phyloP scores from a whole-genome alignment of 768 basidiomycete species.

The Tulasnella sp. region DNA sequence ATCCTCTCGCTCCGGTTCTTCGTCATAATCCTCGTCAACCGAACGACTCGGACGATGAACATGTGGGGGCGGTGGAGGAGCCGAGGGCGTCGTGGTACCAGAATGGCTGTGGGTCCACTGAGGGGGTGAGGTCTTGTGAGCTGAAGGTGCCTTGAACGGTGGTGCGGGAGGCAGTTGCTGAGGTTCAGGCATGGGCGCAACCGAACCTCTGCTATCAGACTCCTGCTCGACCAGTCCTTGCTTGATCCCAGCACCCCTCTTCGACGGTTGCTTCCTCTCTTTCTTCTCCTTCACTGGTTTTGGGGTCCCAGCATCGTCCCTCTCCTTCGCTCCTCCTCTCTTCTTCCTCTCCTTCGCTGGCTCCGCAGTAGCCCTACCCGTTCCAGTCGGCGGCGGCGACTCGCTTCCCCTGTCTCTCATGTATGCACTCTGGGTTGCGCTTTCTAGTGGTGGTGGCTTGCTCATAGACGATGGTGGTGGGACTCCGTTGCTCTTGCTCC shows the following conservation, averaged over 20 bases:
- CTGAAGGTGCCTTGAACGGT: conserved; percentile 34
- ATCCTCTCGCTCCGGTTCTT: conserved; percentile 44
- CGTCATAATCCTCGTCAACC: conserved; percentile 92
- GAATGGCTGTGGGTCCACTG: conserved; percentile 32
- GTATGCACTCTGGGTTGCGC: neutral
- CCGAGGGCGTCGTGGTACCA: neutral
- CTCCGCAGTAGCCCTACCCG: conserved; percentile 20
- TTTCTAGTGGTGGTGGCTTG: conserved; percentile 21
- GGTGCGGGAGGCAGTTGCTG: neutral
- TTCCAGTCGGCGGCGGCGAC: conserved; percentile 15
- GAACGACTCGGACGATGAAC: conserved; percentile 53
- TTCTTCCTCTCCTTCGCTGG: conserved; percentile 30
- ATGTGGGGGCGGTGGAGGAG: conserved; percentile 60
- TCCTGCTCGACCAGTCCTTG: conserved; percentile 35
- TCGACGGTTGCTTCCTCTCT: conserved; percentile 31
- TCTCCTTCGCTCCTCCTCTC: conserved; percentile 29
- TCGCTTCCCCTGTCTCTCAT: conserved; percentile 13
- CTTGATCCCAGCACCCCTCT: conserved; percentile 28
- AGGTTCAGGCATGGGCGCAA: conserved; percentile 11
- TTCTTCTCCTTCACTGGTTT: conserved; percentile 31
- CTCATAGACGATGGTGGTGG: conserved; percentile 6
- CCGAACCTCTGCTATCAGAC: conserved; percentile 34
- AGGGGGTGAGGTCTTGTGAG: conserved; percentile 61
- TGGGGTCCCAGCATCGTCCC: conserved; percentile 26
- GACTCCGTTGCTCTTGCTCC: conserved; percentile 13